A percentile compares a stretch with the other conserved stretches of the same genome.
These are phyloP conservation scores for Neurospora sp. DNA, from an alignment of 495 filamentous ascomycete genomes.

Conservation along the genomic window DNA sequence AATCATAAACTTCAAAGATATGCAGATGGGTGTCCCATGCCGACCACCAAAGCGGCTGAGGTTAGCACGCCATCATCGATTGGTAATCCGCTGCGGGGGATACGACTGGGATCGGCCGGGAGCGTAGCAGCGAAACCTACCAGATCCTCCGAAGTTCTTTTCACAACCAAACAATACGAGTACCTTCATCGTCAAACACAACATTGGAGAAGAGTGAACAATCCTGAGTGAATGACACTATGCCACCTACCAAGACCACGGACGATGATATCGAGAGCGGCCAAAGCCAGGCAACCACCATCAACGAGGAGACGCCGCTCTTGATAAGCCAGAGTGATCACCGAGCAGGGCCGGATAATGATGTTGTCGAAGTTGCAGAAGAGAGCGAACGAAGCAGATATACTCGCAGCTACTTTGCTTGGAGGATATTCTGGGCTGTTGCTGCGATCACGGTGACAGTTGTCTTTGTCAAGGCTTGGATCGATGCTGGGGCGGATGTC, in stretches of 20 bases:
- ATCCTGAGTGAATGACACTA: neutral
- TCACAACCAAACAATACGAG: too few species aligned
- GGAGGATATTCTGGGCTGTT: conserved; percentile 17
- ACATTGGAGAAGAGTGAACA: neutral
- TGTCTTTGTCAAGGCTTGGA: conserved; percentile 25
- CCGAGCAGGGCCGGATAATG: neutral
- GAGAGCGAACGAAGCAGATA: neutral
- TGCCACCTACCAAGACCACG: neutral
- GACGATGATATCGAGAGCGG: neutral
- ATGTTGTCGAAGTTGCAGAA: neutral
- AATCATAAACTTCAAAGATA: neutral
- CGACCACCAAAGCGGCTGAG: neutral
- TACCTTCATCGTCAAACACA: too few species aligned
- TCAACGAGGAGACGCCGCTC: neutral
- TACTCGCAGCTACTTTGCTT: neutral
- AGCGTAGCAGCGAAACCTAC: neutral
- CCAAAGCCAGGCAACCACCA: neutral
- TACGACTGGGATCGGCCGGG: neutral
- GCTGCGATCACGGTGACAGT: conserved; percentile 8
- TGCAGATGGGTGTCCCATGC: neutral
- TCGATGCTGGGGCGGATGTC: conserved; percentile 21
- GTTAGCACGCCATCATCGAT: neutral
- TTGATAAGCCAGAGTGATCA: neutral
- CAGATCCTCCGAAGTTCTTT: neutral
- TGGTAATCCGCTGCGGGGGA: neutral